Conservation (phyloP, 2,329 filamentous ascomycete species). For the Reticulascus tulasneorum region DNA sequence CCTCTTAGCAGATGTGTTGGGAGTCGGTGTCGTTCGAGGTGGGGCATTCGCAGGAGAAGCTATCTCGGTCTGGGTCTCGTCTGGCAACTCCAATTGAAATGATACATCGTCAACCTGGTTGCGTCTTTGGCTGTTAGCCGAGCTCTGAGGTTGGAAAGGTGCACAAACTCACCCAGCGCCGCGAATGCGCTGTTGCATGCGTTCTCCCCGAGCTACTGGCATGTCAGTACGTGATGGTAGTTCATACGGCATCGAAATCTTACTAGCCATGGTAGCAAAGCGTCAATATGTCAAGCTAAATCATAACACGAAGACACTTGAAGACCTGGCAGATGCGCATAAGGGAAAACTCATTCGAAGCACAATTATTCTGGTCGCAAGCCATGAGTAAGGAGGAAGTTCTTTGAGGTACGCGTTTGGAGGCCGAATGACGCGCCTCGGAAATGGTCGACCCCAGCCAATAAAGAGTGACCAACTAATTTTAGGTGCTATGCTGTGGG, state of each 20-base stretch:
- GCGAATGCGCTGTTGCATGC: slow-evolving; percentile 61
- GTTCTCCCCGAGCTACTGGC: slow-evolving; percentile 51
- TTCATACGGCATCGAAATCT: slow-evolving; percentile 8
- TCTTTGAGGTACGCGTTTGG: no score
- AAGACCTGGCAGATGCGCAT: no score
- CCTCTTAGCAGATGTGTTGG: slow-evolving; percentile 47
- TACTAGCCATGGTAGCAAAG: slow-evolving; percentile 29
- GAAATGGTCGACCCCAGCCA: no score
- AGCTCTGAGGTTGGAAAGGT: not conserved
- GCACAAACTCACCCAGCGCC: slow-evolving; percentile 52
- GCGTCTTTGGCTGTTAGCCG: slow-evolving; percentile 32
- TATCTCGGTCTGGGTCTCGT: slow-evolving; percentile 14
- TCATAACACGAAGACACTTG: no score
- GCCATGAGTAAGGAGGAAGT: no score
- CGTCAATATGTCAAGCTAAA: slow-evolving; percentile 1
- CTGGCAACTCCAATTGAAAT: slow-evolving; percentile 45
- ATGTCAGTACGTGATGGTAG: slow-evolving; percentile 7
- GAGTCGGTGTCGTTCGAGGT: slow-evolving; percentile 28
- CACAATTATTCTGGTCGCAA: no score
- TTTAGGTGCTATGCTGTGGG: no score
- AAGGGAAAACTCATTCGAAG: no score
- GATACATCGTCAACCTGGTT: slow-evolving; percentile 57
- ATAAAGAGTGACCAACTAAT: no score
- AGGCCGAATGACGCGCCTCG: no score
- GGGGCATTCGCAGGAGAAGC: slow-evolving; percentile 7